phyloP scores from a whole-genome alignment of 2,329 filamentous ascomycete species.

The Sclerotinia minor region DNA sequence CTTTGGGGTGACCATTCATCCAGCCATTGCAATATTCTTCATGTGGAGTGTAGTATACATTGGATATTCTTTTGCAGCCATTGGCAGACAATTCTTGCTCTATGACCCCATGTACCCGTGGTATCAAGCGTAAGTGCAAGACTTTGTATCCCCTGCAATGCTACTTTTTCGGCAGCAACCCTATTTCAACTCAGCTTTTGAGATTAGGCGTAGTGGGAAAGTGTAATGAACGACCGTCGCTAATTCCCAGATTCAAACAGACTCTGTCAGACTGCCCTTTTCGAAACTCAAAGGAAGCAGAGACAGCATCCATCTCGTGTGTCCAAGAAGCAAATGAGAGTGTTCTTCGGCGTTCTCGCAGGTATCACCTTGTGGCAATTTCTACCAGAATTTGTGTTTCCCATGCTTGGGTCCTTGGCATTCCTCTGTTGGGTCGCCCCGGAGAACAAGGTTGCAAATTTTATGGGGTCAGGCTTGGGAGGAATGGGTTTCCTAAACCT shows the following conservation, averaged over 20 bases:
- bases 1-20: slow-evolving; percentile 54
- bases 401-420: slow-evolving; percentile 58
- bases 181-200: neutral
- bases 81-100: slow-evolving; percentile 57
- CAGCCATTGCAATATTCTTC: slow-evolving; percentile 58
- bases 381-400: slow-evolving; percentile 60
- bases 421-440: slow-evolving; percentile 66
- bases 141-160: neutral
- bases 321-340: slow-evolving; percentile 54
- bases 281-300: slow-evolving; percentile 57
- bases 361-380: slow-evolving; percentile 62
- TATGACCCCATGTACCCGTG: slow-evolving; percentile 59
- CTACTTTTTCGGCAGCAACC: neutral
- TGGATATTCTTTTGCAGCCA: slow-evolving; percentile 59
- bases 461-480: slow-evolving; percentile 60
- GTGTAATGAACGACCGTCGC: neutral
- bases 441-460: slow-evolving; percentile 57
- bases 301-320: slow-evolving; percentile 51
- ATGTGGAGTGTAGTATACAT: slow-evolving; percentile 60
- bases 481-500: slow-evolving; percentile 63
- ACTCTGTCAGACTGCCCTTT: slow-evolving; percentile 56
- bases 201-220: neutral
- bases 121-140: slow-evolving; percentile 39
- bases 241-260: slow-evolving; percentile 24
- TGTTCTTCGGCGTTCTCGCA: slow-evolving; percentile 56